phyloP scores from a whole-genome alignment of 495 filamentous ascomycete species.

The Lepidopterella palustris region DNA sequence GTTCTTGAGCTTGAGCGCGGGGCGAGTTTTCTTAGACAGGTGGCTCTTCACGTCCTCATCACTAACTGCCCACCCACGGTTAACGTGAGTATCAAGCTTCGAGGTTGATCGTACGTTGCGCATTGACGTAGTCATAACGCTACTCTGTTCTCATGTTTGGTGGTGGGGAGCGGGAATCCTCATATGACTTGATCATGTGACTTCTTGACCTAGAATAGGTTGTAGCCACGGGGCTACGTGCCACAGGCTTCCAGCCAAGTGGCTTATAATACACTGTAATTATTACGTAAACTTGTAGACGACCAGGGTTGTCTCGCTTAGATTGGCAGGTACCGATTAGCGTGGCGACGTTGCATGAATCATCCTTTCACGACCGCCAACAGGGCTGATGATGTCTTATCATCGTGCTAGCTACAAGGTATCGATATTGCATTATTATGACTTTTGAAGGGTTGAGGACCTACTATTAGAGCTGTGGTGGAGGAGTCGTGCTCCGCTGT shows the following conservation, averaged over 20 bases:
- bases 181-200: background rate
- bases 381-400: constrained; percentile 8
- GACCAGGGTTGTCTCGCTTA: background rate
- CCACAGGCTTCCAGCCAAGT: background rate
- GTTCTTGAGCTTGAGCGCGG: no score
- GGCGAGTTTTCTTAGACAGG: no score
- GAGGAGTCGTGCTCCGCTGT: background rate
- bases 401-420: constrained; percentile 3
- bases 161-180: no score
- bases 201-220: background rate
- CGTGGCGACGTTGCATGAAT: constrained; percentile 12
- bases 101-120: no score
- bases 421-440: background rate
- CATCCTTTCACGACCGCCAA: constrained; percentile 1
- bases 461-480: constrained; percentile 5
- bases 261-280: background rate
- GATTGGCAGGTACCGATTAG: constrained; percentile 9
- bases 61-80: no score
- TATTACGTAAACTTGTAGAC: background rate
- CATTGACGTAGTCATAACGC: no score
- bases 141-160: no score
- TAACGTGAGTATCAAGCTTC: no score
- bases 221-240: background rate
- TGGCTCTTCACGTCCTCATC: no score
- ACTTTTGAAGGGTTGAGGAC: constrained; percentile 3